A percentile compares a stretch with the other conserved stretches of the same genome.
Conservation (phyloP, 768 basidiomycete genomes). For the Mycena alexandri region DNA sequence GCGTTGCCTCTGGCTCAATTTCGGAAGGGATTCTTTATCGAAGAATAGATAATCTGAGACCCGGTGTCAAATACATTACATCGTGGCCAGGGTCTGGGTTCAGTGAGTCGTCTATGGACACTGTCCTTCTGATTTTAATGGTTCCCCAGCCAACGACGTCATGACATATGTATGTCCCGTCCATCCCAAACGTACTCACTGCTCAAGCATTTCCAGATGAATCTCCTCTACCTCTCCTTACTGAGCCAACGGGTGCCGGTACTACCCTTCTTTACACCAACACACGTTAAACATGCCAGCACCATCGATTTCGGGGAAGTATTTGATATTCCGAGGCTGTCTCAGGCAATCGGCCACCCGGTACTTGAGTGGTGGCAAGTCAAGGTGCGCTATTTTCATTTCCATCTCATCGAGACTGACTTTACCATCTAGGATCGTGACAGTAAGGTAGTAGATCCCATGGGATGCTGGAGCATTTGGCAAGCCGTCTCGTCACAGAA, state of each 20-base stretch:
- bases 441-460: conserved; percentile 33
- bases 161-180: conserved; percentile 52
- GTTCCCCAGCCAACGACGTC: conserved; percentile 58
- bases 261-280: conserved; percentile 49
- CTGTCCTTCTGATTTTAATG: neutral
- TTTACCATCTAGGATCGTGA: conserved; percentile 32
- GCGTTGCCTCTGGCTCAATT: neutral
- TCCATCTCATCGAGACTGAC: no score
- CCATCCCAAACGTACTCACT: neutral
- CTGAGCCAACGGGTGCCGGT: conserved; percentile 51
- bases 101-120: conserved; percentile 43
- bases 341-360: conserved; percentile 41
- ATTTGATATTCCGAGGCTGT: conserved; percentile 50
- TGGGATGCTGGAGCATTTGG: conserved; percentile 55
- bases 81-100: conserved; percentile 61
- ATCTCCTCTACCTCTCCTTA: conserved; percentile 51
- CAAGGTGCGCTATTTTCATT: conserved; percentile 36
- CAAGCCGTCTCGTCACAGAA: conserved; percentile 32
- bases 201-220: conserved; percentile 39
- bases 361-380: conserved; percentile 55
- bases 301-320: conserved; percentile 39
- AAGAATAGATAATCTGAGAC: conserved; percentile 56
- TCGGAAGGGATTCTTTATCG: neutral
- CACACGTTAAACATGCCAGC: conserved; percentile 43
- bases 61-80: conserved; percentile 60